Conservation (phyloP, 129 eudicot species). For the Deinandra increscens region DNA sequence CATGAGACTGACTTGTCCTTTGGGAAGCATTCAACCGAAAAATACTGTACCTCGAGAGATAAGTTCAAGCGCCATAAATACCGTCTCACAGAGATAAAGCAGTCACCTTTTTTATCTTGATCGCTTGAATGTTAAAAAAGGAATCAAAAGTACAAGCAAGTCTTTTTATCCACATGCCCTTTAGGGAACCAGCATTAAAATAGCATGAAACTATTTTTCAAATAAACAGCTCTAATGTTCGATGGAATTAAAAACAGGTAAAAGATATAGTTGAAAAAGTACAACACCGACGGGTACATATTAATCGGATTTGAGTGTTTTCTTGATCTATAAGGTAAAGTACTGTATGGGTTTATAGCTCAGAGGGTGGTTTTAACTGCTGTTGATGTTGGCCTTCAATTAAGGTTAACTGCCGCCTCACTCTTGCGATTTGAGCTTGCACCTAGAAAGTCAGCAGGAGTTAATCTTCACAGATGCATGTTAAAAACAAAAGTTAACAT, state of each 20-base stretch:
- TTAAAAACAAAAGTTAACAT: not conserved
- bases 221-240: constrained; percentile 21
- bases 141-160: constrained; percentile 12
- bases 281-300: constrained; percentile 14
- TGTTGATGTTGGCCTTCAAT: constrained; percentile 80
- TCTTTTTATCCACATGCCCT: constrained; percentile 23
- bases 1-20: constrained; percentile 28
- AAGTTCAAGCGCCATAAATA: constrained; percentile 19
- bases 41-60: constrained; percentile 6
- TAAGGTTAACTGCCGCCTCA: constrained; percentile 79
- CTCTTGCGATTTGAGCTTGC: constrained; percentile 91
- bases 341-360: constrained; percentile 36
- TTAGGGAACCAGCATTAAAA: constrained; percentile 17
- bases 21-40: constrained; percentile 22
- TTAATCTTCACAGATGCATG: not conserved
- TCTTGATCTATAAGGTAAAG: constrained; percentile 3
- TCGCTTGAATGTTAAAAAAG: not conserved
- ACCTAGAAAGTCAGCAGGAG: constrained; percentile 45
- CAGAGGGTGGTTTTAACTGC: constrained; percentile 49
- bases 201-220: constrained; percentile 13
- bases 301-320: constrained; percentile 20
- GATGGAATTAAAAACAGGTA: constrained; percentile 22
- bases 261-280: constrained; percentile 11
- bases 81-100: constrained; percentile 24
- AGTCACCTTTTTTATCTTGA: constrained; percentile 13